Percentiles rank a stretch among this genome's conserved stretches.
These are phyloP conservation scores for Cryptococcus wingfieldii DNA, from an alignment of 1,284 basidiomycete species.

Conservation along the genomic window DNA sequence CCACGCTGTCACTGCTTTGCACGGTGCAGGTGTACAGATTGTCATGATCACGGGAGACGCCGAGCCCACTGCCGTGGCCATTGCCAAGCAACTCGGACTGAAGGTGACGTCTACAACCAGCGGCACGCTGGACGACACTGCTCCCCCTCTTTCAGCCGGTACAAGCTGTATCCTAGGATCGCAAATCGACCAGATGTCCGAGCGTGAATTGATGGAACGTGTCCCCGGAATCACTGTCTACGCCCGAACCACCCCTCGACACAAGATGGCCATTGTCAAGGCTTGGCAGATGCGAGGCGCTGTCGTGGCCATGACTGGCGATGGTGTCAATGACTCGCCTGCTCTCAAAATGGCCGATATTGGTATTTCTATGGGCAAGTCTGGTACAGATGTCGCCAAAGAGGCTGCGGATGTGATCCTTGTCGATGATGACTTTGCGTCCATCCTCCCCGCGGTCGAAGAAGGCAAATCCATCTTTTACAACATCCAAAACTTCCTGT, in stretches of 20 bases:
- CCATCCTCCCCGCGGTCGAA: conserved; percentile 88
- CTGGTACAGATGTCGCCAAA: conserved; percentile 96
- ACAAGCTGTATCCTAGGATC: conserved; percentile 71
- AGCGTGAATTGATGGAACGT: conserved; percentile 72
- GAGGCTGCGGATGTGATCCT: conserved; percentile 96
- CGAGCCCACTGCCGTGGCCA: conserved; percentile 82
- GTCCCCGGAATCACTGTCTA: conserved; percentile 82
- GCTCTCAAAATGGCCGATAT: conserved; percentile 98
- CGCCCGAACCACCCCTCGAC: conserved; percentile 88
- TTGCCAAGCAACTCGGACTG: conserved; percentile 85
- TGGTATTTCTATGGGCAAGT: conserved; percentile 94
- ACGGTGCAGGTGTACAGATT: conserved; percentile 82
- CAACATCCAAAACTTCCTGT: conserved; percentile 96
- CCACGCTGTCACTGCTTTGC: conserved; percentile 74
- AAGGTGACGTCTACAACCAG: conserved; percentile 27
- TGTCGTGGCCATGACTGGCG: conserved; percentile 96
- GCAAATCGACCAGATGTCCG: conserved; percentile 77
- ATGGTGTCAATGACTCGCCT: conserved; percentile 96
- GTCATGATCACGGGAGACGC: conserved; percentile 99
- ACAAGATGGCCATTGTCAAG: conserved; percentile 95
- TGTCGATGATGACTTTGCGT: conserved; percentile 95
- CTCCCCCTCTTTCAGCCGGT: conserved; percentile 6
- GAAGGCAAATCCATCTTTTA: conserved; percentile 98
- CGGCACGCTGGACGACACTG: conserved; percentile 3
- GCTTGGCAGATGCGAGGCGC: conserved; percentile 83